Evolutionary conservation across 176 grass and related monocot genomes (phyloP), one percentile per base, ranked within the genome.

Genomic region (Phragmites australis): DNA sequence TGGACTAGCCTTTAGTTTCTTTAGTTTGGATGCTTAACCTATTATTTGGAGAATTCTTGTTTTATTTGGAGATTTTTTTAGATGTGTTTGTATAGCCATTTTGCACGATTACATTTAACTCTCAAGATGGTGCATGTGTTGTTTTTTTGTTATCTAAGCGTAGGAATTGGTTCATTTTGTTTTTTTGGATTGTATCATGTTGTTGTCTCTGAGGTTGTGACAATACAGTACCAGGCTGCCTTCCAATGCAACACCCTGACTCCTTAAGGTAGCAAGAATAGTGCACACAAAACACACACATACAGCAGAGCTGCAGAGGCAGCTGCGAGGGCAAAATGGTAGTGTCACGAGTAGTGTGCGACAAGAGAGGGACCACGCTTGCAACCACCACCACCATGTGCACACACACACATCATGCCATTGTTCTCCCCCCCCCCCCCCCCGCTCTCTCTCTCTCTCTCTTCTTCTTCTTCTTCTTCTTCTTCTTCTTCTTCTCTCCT

Each of bases 281-380:
- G 67, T 40, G 31, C 37, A 55, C 18, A 64, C 32, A 67, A 54
- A 46, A 74, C 78, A 21, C 51, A n/a, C 47, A 21, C 65, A 68
- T 15, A 31, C 65, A 58, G 64, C 56, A 37, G n/a, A n/a, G n/a
- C n/a, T n/a, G n/a, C n/a, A n/a, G 26, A 50, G 65, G 44, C 17
- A 72, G 88, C 58, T 49, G 70, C 49, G 80, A 87, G 66, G 66
- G 45, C 84, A 74, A 71, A 78, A 80, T 37, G 64, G 75, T 74
- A 85, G 31, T 30, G 25, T 80, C 70, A 59, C 79, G 77, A 81
- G 74, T 49, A 77, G 71, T 32, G 79, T 15, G 76, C 59, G 51
- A 74, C 71, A 57, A 74, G 68, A 75, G 61, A 79, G 67, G 66
- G 61, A 73, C 75, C 63, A 83, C 70, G 55, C 72, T 74, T 44